Evolutionary conservation across 2,329 filamentous ascomycete genomes (phyloP).

Genomic region (Penicillium concentricum): DNA sequence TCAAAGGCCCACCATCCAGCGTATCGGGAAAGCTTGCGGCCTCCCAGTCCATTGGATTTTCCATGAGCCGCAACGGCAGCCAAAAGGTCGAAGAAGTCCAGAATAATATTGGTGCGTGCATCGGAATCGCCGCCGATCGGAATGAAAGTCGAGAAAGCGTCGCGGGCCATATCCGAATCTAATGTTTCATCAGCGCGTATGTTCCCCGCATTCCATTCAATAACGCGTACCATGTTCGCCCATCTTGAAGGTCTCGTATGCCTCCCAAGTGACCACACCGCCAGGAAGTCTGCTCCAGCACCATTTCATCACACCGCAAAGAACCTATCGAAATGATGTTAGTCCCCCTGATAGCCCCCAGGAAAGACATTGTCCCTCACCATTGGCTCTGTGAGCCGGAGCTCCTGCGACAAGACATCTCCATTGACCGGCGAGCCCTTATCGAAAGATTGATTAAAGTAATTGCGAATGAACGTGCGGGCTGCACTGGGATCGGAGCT

Average conservation of each 20-base stretch:
- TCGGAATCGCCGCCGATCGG: constrained; percentile 88
- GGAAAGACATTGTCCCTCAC: constrained; percentile 51
- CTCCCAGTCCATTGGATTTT: constrained; percentile 89
- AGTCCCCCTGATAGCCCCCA: neutral
- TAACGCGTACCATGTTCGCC: constrained; percentile 74
- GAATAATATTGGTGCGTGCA: constrained; percentile 82
- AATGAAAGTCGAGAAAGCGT: constrained; percentile 95
- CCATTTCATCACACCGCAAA: constrained; percentile 95
- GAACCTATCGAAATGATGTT: constrained; percentile 59
- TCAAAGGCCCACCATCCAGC: constrained; percentile 99
- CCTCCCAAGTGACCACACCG: constrained; percentile 94
- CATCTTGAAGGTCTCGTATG: constrained; percentile 92
- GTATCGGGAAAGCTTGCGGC: constrained; percentile 89
- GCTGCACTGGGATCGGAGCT: constrained; percentile 89
- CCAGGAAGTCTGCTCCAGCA: constrained; percentile 92
- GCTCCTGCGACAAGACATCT: constrained; percentile 73
- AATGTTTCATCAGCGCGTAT: constrained; percentile 25
- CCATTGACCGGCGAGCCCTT: constrained; percentile 60
- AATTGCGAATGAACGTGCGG: constrained; percentile 88
- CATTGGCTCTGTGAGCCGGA: constrained; percentile 91
- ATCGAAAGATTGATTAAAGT: constrained; percentile 71
- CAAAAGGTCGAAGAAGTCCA: constrained; percentile 93
- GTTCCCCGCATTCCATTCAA: constrained; percentile 1
- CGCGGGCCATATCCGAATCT: constrained; percentile 89
- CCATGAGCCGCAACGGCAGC: constrained; percentile 88